A percentile compares a stretch with the other conserved stretches of the same genome.
Conservation (phyloP, 2,329 filamentous ascomycete species). For the Nemania bipapillata region DNA sequence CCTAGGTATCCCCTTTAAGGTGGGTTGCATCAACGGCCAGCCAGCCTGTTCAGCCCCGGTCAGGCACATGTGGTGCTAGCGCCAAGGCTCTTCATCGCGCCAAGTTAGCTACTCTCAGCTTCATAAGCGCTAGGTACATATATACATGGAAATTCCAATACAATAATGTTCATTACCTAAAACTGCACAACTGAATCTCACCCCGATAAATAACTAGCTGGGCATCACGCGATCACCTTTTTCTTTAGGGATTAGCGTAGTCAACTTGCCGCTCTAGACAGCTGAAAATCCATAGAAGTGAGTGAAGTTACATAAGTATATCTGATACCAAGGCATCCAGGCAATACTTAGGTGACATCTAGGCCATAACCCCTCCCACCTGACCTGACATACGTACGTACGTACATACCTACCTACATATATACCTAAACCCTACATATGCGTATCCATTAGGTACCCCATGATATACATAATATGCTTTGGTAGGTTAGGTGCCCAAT, state of each 20-base stretch:
- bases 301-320: not conserved
- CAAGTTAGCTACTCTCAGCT: slow-evolving; percentile 33
- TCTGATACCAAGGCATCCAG: not conserved
- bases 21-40: slow-evolving; percentile 38
- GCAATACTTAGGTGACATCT: not conserved
- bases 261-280: not conserved
- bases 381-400: not conserved
- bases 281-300: slow-evolving; percentile 4
- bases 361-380: not conserved
- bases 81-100: slow-evolving; percentile 33
- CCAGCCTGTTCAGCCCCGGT: slow-evolving; percentile 34
- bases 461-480: not conserved
- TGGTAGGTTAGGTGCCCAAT: not conserved
- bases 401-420: not conserved
- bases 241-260: slow-evolving; percentile 1
- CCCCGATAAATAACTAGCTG: slow-evolving; percentile 6
- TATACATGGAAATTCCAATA: too few relatives aligned
- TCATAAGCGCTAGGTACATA: slow-evolving; percentile 32
- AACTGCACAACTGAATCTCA: not conserved
- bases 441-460: not conserved
- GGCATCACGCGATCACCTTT: slow-evolving; percentile 34
- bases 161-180: not conserved
- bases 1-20: slow-evolving; percentile 5
- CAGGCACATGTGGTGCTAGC: slow-evolving; percentile 32
- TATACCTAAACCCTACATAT: too few relatives aligned